phyloP scores from a whole-genome alignment of 140 eudicot genomes.

The Bidens hawaiensis region DNA sequence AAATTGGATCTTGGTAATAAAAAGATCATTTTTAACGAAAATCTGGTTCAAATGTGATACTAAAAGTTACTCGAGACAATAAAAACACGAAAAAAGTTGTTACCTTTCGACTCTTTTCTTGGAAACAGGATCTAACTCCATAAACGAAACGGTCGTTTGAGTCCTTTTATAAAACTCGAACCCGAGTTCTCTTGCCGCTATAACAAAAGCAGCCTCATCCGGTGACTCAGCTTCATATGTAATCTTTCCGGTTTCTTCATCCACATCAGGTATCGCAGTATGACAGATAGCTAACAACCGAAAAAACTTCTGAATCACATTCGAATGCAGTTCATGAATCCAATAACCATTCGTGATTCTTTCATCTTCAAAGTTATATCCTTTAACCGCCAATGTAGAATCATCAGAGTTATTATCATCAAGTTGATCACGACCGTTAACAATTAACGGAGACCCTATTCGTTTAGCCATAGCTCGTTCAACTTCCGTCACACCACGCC shows the following conservation, averaged over 20 bases:
- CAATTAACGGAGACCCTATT: conserved; percentile 56
- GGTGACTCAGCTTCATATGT: conserved; percentile 97
- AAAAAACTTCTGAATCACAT: conserved; percentile 68
- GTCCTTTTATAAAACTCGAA: conserved; percentile 87
- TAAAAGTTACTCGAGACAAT: neutral
- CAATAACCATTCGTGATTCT: conserved; percentile 72
- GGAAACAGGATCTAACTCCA: conserved; percentile 56
- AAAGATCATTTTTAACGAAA: neutral
- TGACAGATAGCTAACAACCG: conserved; percentile 84
- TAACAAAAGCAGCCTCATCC: conserved; percentile 94
- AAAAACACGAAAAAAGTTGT: conserved; percentile 1
- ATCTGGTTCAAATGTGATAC: neutral
- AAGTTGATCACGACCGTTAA: conserved; percentile 33
- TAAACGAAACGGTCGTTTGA: conserved; percentile 60
- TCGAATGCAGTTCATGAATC: conserved; percentile 60
- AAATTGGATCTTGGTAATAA: conserved; percentile 40
- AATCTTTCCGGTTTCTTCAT: conserved; percentile 63
- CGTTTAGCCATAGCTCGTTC: conserved; percentile 89
- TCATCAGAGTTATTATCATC: conserved; percentile 19
- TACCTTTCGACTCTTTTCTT: conserved; percentile 66
- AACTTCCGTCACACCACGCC: conserved; percentile 88
- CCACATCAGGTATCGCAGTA: conserved; percentile 91
- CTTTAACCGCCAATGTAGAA: conserved; percentile 47
- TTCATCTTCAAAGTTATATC: conserved; percentile 84
- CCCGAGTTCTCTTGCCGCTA: conserved; percentile 87